Conservation (phyloP, 75 land plant species). For the Azolla pinnata region DNA sequence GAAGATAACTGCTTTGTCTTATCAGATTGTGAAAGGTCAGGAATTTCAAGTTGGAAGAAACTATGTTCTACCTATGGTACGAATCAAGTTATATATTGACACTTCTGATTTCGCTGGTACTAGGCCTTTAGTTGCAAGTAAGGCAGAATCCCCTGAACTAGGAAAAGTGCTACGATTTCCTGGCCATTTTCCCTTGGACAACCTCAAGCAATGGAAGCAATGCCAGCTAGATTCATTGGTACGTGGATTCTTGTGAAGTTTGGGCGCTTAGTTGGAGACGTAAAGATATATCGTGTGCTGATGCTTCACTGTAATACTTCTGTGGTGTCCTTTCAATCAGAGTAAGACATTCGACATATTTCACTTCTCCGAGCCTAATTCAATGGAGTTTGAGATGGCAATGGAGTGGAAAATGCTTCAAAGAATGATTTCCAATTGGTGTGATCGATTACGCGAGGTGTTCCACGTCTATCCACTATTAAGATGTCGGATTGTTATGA, state of each 20-base stretch:
- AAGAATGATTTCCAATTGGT: neutral
- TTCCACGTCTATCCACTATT: too few relatives aligned
- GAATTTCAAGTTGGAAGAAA: too few relatives aligned
- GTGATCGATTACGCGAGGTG: neutral
- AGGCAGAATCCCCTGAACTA: neutral
- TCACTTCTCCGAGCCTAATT: conserved; percentile 1
- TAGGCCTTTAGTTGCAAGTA: conserved; percentile 2
- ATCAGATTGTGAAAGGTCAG: neutral
- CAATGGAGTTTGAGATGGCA: conserved; percentile 9
- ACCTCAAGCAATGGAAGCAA: conserved; percentile 2
- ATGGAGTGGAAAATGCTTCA: neutral
- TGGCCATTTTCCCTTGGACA: conserved; percentile 7
- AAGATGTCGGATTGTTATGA: too few relatives aligned
- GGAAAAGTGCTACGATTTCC: conserved; percentile 1
- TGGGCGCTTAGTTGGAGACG: too few relatives aligned
- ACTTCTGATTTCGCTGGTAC: too few relatives aligned
- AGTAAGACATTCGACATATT: neutral
- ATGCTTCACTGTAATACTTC: too few relatives aligned
- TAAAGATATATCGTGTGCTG: too few relatives aligned
- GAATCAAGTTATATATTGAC: too few relatives aligned
- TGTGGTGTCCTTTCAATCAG: neutral
- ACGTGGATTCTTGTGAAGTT: neutral
- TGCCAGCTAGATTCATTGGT: conserved; percentile 1
- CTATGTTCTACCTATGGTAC: too few relatives aligned
- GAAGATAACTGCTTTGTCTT: conserved; percentile 2